Evolutionary conservation across 306 rosid species (phyloP).

Genomic region (Prunus padus): DNA sequence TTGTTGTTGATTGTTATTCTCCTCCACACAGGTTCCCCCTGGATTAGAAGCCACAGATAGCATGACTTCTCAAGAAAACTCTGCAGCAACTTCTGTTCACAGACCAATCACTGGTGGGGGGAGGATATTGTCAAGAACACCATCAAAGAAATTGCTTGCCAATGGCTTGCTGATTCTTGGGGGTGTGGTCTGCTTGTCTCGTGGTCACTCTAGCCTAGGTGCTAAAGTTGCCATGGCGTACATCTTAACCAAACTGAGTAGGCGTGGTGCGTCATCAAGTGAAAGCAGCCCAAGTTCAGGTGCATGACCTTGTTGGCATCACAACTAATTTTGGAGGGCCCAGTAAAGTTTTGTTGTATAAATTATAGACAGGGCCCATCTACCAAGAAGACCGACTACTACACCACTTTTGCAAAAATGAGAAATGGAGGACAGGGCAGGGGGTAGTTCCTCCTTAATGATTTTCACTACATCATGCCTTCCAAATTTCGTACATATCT

Average conservation of each 20-base stretch:
- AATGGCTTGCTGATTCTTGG: constrained; percentile 73
- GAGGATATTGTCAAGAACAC: constrained; percentile 33
- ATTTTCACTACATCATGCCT: not conserved
- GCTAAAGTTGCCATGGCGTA: constrained; percentile 84
- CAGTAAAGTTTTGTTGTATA: not conserved
- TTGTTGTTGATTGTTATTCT: constrained; percentile 21
- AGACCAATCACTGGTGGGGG: constrained; percentile 30
- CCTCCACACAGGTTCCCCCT: constrained; percentile 55
- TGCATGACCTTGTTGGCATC: constrained; percentile 23
- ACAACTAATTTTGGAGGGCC: constrained; percentile 7
- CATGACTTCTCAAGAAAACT: constrained; percentile 25
- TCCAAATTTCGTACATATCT: not conserved
- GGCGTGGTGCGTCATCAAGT: constrained; percentile 45
- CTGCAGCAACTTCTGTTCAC: constrained; percentile 11
- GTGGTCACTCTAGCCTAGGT: constrained; percentile 80
- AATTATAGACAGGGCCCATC: not conserved
- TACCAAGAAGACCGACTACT: not conserved
- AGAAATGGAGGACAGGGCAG: not conserved
- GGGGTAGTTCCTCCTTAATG: not conserved
- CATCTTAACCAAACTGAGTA: constrained; percentile 60
- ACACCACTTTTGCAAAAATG: not conserved
- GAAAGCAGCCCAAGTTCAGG: constrained; percentile 26
- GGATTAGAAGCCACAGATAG: constrained; percentile 41
- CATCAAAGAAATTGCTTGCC: constrained; percentile 62
- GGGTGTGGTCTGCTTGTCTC: constrained; percentile 69